Evolutionary conservation across 1,284 basidiomycete genomes (phyloP).

Genomic region (Rugosomyces carneus): DNA sequence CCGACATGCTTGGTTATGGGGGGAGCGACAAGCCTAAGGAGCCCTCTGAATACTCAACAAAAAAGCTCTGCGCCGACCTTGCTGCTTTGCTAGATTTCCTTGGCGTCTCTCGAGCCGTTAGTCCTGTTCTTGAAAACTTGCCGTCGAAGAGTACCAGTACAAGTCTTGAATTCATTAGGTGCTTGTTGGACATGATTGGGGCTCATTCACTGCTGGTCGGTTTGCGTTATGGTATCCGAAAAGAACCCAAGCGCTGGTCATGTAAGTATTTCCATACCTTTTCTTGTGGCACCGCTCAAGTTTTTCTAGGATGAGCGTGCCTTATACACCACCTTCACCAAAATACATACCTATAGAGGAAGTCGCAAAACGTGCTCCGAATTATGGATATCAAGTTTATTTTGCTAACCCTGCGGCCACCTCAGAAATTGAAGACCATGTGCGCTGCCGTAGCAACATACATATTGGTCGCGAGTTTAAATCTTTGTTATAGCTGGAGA

Average conservation of each 20-base stretch:
- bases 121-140: slow-evolving; percentile 19
- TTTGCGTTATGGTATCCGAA: slow-evolving; percentile 66
- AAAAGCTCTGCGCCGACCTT: slow-evolving; percentile 54
- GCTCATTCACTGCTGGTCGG: slow-evolving; percentile 48
- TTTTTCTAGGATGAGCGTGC: slow-evolving; percentile 48
- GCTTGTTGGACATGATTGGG: slow-evolving; percentile 73
- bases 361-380: slow-evolving; percentile 43
- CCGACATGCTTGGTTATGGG: slow-evolving; percentile 71
- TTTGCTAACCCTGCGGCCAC: slow-evolving; percentile 46
- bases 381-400: slow-evolving; percentile 59
- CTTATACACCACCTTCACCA: slow-evolving; percentile 50
- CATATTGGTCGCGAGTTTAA: not conserved
- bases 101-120: slow-evolving; percentile 43
- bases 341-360: slow-evolving; percentile 45
- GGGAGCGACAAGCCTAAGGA: slow-evolving; percentile 57
- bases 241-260: slow-evolving; percentile 46
- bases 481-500: slow-evolving; percentile 27
- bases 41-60: slow-evolving; percentile 50
- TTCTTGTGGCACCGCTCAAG: not conserved
- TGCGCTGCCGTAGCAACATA: slow-evolving; percentile 19
- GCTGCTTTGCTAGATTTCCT: slow-evolving; percentile 56
- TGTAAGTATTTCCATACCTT: slow-evolving; percentile 35
- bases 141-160: not conserved
- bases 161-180: slow-evolving; percentile 41
- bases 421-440: slow-evolving; percentile 46